A percentile compares a stretch with the other conserved stretches of the same genome.
These are phyloP conservation scores for Neodidymelliopsis sp. DNA, from an alignment of 2,329 filamentous ascomycete genomes.

Conservation along the genomic window DNA sequence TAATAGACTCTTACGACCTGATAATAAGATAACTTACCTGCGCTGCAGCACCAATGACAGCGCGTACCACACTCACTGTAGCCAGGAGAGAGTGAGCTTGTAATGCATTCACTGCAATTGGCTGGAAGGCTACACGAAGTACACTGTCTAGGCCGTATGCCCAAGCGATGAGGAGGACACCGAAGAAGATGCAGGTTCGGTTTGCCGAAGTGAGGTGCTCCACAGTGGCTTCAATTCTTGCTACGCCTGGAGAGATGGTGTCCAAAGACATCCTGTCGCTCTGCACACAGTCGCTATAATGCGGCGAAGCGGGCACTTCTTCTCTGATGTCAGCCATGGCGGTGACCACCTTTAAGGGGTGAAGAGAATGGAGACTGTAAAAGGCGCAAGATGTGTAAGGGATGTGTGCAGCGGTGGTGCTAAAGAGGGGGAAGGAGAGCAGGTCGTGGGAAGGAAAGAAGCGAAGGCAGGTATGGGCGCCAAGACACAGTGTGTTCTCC, in stretches of 20 bases:
- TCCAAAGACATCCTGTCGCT: background rate
- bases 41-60: conserved; percentile 66
- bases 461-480: background rate
- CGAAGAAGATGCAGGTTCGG: conserved; percentile 65
- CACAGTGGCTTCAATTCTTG: conserved; percentile 65
- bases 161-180: conserved; percentile 70
- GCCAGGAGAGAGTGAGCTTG: conserved; percentile 59
- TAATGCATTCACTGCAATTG: conserved; percentile 62
- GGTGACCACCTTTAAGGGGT: background rate
- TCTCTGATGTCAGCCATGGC: background rate
- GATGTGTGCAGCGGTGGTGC: background rate
- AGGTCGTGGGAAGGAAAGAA: background rate
- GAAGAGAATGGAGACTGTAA: background rate
- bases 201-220: conserved; percentile 61
- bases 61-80: conserved; percentile 65
- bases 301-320: background rate
- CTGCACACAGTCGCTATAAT: background rate
- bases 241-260: conserved; percentile 59
- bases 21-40: conserved; percentile 32
- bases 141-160: conserved; percentile 64
- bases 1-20: too few relatives aligned
- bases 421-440: background rate
- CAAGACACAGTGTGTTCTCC: background rate
- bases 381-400: background rate
- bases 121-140: conserved; percentile 57